Evolutionary conservation across 1,284 basidiomycete genomes (phyloP), one percentile per base, ranked within the genome.

Genomic region (Grifola frondosa): DNA sequence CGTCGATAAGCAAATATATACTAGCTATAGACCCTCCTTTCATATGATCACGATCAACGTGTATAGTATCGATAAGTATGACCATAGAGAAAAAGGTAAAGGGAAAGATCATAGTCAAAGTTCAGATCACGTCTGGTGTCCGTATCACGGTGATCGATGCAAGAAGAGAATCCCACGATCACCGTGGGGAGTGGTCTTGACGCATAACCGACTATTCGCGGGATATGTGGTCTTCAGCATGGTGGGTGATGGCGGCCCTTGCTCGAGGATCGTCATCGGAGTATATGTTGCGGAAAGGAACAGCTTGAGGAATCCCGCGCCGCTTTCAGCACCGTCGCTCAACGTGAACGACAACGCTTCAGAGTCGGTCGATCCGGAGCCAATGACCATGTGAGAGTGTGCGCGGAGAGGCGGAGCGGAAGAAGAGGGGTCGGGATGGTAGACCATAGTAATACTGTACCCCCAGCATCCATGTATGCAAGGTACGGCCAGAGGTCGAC

Each of bases 381-480:
- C 63, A 16, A 73, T 65, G 48, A 69, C 64, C 44, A 74, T 48
- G 37, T 46, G 54, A 13, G 61, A 62, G 28, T 62, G 60, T 35
- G 52, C 59, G 15, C 52, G 58, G 28, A 76, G 63, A 7, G 71
- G 71, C 11, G 71, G 60, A 17, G 26, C 34, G 13, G 57, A 29
- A n/a, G 42, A 31, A 25, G 57, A 50, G 15, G 63, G 53, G 30
- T 54, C 58, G 25, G 71, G 70, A 26, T 71, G 64, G 51, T 70
- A 68, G 23, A 72, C 50, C 50, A 73, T 59, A 50, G 65, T 64
- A 49, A 75, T 71, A 44, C 62, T 63, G 43, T 74, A 66, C n/a
- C 70, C 68, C 64, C 66, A 5, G 66, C 60, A 46, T 74, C 69
- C 67, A 75, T 73, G 57, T 68, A 73, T 4, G 71, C 72, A 30